These are phyloP conservation scores for Theobroma cacao DNA, from an alignment of 345 rosid genomes.

Conservation along the genomic window DNA sequence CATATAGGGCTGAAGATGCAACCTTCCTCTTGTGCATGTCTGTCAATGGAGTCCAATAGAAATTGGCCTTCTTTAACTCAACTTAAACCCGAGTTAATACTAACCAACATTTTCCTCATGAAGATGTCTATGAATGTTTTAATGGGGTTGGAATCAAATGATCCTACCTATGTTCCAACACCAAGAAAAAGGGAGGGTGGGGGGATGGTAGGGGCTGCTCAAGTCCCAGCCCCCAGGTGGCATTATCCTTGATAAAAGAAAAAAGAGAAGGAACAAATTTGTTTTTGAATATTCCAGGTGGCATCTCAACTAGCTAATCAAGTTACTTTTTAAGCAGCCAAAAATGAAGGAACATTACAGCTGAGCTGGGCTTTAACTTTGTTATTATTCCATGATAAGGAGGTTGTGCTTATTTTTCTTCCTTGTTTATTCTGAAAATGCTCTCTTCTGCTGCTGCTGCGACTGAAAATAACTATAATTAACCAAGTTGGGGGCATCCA, in stretches of 20 bases:
- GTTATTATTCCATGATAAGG: background rate
- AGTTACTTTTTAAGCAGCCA: background rate
- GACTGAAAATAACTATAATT: background rate
- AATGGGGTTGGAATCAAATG: background rate
- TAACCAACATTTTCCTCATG: background rate
- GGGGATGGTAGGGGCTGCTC: background rate
- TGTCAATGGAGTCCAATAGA: too few relatives aligned
- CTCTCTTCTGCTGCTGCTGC: background rate
- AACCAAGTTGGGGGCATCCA: conserved; percentile 5
- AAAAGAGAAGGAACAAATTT: background rate
- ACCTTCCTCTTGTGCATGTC: too few relatives aligned
- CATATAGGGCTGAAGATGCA: too few relatives aligned
- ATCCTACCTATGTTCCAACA: background rate
- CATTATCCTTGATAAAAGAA: background rate
- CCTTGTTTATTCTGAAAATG: background rate
- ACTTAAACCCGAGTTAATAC: too few relatives aligned
- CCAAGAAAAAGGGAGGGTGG: background rate
- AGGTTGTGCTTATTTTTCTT: background rate
- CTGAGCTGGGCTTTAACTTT: background rate
- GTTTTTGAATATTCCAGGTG: conserved; percentile 1
- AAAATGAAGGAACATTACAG: background rate
- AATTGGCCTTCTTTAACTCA: too few relatives aligned
- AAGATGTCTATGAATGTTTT: background rate
- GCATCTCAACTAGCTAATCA: background rate
- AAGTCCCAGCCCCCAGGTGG: background rate